Conservation (phyloP, 2,329 filamentous ascomycete genomes). For the Fusarium liriodendri region DNA sequence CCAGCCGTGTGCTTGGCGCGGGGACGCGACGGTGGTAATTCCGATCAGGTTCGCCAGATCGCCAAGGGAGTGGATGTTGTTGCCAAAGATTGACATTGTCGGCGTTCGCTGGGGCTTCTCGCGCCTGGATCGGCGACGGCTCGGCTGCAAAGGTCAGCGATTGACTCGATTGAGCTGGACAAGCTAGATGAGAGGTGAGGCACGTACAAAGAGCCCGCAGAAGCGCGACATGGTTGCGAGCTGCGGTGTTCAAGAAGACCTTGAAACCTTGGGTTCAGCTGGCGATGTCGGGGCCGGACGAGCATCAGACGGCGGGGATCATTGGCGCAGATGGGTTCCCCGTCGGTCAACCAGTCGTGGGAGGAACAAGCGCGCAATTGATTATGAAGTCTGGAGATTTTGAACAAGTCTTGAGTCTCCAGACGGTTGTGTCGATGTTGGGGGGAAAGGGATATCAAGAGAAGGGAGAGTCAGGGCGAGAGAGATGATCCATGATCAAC, state of each 20-base stretch:
- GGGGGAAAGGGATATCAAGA: slow-evolving; percentile 12
- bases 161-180: not conserved
- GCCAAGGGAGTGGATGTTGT: slow-evolving; percentile 45
- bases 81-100: slow-evolving; percentile 55
- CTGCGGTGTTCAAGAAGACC: slow-evolving; percentile 9
- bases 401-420: not conserved
- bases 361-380: not conserved
- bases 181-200: not conserved
- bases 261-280: slow-evolving; percentile 22
- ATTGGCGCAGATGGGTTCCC: slow-evolving; percentile 34
- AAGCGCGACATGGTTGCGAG: slow-evolving; percentile 32
- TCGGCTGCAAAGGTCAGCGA: slow-evolving; percentile 30
- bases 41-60: slow-evolving; percentile 50
- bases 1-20: slow-evolving; percentile 39
- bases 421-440: not conserved
- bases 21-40: slow-evolving; percentile 47
- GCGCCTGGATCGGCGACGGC: slow-evolving; percentile 13
- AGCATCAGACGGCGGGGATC: slow-evolving; percentile 30
- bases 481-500: slow-evolving; percentile 17
- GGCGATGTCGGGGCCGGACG: slow-evolving; percentile 25
- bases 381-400: not conserved
- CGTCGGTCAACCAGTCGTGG: slow-evolving; percentile 15
- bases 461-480: slow-evolving; percentile 14
- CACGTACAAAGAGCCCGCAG: slow-evolving; percentile 39
- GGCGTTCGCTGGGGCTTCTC: slow-evolving; percentile 46